Percentiles rank a stretch among this genome's conserved stretches.
Evolutionary conservation across 371 early-diverging fungal species (phyloP).

Genomic region (Syncephalastrum sp.): DNA sequence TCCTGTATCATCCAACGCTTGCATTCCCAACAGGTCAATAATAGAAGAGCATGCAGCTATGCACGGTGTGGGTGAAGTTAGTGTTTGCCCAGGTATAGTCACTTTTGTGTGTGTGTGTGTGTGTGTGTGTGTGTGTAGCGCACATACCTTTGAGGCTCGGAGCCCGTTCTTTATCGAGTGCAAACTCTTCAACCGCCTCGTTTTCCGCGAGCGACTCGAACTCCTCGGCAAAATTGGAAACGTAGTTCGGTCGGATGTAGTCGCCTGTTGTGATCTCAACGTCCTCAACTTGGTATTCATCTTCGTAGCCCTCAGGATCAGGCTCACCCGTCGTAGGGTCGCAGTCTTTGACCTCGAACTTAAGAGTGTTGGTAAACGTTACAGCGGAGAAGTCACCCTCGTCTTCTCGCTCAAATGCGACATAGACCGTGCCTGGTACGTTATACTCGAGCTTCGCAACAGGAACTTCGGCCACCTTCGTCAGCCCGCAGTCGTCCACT

Average conservation of each 20-base stretch:
- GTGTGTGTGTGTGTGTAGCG: neutral
- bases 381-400: slow-evolving; percentile 63
- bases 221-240: slow-evolving; percentile 67
- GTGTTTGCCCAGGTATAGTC: neutral
- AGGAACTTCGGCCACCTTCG: slow-evolving; percentile 61
- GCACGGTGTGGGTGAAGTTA: neutral
- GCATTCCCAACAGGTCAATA: slow-evolving; percentile 83
- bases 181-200: slow-evolving; percentile 86
- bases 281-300: slow-evolving; percentile 92
- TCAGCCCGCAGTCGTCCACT: slow-evolving; percentile 62
- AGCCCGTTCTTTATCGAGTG: slow-evolving; percentile 68
- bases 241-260: slow-evolving; percentile 86
- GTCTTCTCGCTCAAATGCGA: slow-evolving; percentile 70
- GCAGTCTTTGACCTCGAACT: slow-evolving; percentile 91
- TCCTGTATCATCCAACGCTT: slow-evolving; percentile 70
- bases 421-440: slow-evolving; percentile 79
- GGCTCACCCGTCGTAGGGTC: slow-evolving; percentile 91
- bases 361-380: slow-evolving; percentile 85
- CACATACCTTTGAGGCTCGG: slow-evolving; percentile 60
- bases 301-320: slow-evolving; percentile 92
- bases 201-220: slow-evolving; percentile 78
- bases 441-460: slow-evolving; percentile 74
- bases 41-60: slow-evolving; percentile 68
- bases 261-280: slow-evolving; percentile 83
- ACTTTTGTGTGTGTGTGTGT: no score